These are phyloP conservation scores for Ascochyta fabae DNA, from an alignment of 2,329 filamentous ascomycete genomes.

Conservation along the genomic window DNA sequence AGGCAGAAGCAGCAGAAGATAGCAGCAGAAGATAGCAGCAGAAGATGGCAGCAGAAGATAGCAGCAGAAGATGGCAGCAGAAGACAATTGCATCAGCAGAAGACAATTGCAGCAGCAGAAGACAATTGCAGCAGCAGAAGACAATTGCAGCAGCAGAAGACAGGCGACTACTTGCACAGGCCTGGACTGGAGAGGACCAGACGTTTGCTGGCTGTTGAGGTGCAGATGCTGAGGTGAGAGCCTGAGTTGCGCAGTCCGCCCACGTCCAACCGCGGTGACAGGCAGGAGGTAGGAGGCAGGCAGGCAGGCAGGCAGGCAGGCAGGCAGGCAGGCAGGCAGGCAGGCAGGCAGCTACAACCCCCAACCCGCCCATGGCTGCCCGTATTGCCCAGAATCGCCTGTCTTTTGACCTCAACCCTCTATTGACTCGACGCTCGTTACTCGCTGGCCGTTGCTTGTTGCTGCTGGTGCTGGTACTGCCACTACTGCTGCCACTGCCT, in stretches of 20 bases:
- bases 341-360: constrained; percentile 27
- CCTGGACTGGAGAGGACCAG: constrained; percentile 28
- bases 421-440: too few relatives aligned
- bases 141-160: not conserved
- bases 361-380: constrained; percentile 19
- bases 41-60: too few relatives aligned
- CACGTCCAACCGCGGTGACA: constrained; percentile 16
- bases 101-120: not conserved
- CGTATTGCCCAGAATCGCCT: constrained; percentile 22
- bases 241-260: constrained; percentile 16
- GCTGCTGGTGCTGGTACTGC: too few relatives aligned
- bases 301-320: too few relatives aligned
- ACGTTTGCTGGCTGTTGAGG: not conserved
- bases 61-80: too few relatives aligned
- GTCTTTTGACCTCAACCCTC: constrained; percentile 28
- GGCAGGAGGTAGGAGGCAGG: too few relatives aligned
- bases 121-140: constrained; percentile 1
- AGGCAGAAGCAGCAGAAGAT: not conserved
- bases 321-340: too few relatives aligned
- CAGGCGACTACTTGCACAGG: not conserved
- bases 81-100: too few relatives aligned
- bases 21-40: too few relatives aligned
- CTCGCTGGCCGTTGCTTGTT: too few relatives aligned
- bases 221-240: too few relatives aligned
- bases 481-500: too few relatives aligned